These are phyloP conservation scores for Penicillium oxalicum DNA, from an alignment of 2,329 filamentous ascomycete genomes.

Conservation along the genomic window DNA sequence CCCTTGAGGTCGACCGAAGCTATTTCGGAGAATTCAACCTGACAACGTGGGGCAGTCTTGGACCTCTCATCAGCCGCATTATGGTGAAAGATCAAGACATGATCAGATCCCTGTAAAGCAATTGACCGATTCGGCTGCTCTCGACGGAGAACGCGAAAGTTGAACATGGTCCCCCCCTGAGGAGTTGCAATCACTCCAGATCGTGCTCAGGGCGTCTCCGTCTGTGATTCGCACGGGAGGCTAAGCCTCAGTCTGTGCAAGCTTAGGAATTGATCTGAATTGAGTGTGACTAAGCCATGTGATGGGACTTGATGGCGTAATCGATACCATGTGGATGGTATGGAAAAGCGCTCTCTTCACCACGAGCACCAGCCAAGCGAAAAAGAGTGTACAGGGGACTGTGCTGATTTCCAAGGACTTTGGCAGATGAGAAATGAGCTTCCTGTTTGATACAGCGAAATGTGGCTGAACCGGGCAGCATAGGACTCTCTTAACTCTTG, in stretches of 20 bases:
- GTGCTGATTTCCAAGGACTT: no score
- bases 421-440: no score
- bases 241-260: constrained; percentile 3
- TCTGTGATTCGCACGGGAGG: constrained; percentile 2
- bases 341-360: no score
- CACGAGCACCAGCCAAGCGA: no score
- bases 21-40: constrained; percentile 74
- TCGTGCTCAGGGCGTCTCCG: not conserved
- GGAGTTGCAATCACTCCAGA: not conserved
- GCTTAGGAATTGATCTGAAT: not conserved
- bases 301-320: no score
- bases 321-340: no score
- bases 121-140: constrained; percentile 84
- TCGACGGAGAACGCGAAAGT: constrained; percentile 72
- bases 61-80: constrained; percentile 57
- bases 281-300: not conserved
- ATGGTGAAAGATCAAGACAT: constrained; percentile 80
- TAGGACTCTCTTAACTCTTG: no score
- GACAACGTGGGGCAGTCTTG: constrained; percentile 57
- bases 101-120: constrained; percentile 70
- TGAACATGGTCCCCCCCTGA: constrained; percentile 41
- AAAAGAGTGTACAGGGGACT: no score
- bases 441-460: no score
- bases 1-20: constrained; percentile 63
- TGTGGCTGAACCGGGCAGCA: no score